Base-by-base conservation (phyloP, 2,329 filamentous ascomycete species). In the Colletotrichum sp. region DNA sequence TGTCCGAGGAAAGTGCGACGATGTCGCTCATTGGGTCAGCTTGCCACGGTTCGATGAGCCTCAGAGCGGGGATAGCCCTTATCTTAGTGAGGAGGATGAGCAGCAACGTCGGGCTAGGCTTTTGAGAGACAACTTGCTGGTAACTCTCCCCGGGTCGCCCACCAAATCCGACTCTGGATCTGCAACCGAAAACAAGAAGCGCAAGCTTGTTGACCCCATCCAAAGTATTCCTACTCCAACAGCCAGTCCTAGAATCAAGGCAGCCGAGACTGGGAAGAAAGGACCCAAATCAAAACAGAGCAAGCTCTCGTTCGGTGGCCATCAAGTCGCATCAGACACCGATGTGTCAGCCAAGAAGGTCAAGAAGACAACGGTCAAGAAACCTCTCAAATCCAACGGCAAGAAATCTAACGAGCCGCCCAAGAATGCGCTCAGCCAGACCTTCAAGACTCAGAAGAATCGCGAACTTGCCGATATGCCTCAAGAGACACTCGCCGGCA, bases 1-100 rank as follows among this genome's bases (percentile, higher is more conserved):
- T 21, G 94, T 99, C 44, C 93, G 92, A 78, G 96, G 95, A 24
- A 94, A 94, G 80, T 97, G 95, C 82, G 97, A 99, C 83, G 93
- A 96, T 78, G 94, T 99, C 52, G 97, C 97, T 24, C 90, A 90
- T 65, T 88, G 95, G 52, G 94, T 93, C 18, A 91, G 91, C 26
- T 84, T 94, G 30, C 91, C 92, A 6, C 90, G 83, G 18, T 93
- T 90, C 88, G 89, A 93, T 78, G 87, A 89, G 77, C 88, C 90
- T 72, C 90, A 90, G 24, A 84, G 88, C 52, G 88, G 88, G 60
- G 87, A 87, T 69, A 86, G 87, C 69, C 84, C 89, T 36, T 86
- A 89, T 70, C 82, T 88, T 15, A 84, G 85, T 71, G 86, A 88
- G 75, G 84, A 87, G 72, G 87, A 87, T 71, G 84, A 86, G 78